phyloP scores from a whole-genome alignment of 2,329 filamentous ascomycete genomes.

The Aspergillus intermedius region DNA sequence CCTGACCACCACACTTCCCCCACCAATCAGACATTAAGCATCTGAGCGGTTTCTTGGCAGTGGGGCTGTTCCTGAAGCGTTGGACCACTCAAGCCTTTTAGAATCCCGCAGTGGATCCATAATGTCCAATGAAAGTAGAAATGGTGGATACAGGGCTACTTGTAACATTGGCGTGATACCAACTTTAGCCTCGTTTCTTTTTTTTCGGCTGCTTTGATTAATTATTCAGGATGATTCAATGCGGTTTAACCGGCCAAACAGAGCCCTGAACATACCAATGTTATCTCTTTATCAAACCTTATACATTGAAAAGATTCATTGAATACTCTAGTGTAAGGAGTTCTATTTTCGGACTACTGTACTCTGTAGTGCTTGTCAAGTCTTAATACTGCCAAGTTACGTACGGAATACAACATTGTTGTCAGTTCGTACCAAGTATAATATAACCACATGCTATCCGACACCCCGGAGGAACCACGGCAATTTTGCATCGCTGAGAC shows the following conservation, averaged over 20 bases:
- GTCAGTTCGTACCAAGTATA: background rate
- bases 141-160: background rate
- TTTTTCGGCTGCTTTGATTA: slow-evolving; percentile 2
- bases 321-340: no score
- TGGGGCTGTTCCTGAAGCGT: background rate
- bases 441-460: background rate
- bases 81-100: background rate
- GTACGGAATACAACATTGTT: background rate
- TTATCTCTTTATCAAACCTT: no score
- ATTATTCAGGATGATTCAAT: background rate
- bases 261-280: no score
- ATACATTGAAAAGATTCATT: no score
- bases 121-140: background rate
- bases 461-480: background rate
- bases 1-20: no score
- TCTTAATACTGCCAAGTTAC: background rate
- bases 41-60: background rate
- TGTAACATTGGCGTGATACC: background rate
- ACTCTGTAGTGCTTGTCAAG: no score
- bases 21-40: background rate
- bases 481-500: background rate
- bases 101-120: background rate
- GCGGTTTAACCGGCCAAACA: no score
- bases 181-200: slow-evolving; percentile 3
- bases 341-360: no score